Evolutionary conservation across 2,329 filamentous ascomycete genomes (phyloP), one percentile per base, ranked within the genome.

Genomic region (Sporothrix globosa): DNA sequence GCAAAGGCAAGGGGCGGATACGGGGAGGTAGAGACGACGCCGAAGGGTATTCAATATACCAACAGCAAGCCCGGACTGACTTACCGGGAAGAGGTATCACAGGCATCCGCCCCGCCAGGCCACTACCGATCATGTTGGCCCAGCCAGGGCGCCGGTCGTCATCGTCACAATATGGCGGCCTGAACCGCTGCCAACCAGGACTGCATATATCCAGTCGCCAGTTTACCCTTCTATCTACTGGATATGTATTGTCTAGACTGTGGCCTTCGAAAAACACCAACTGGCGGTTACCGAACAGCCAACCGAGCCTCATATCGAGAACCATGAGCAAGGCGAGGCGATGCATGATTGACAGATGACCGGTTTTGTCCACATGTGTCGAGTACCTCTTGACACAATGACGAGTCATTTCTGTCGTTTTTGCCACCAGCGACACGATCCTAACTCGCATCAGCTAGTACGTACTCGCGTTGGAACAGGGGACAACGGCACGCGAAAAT

Each of bases 301-400:
- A 19, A 21, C 34, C n/a, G 11, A 21, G 56, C 11, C 19, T 19
- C 19, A 60, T 44, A 44, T 58, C 34, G 17, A 19, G 17, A 34
- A n/a, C 13, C 34, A 56, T 34, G 27, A 41, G 41, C 17, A 56
- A 60, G 53, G 53, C 67, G 44, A 11, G 19, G 52, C 56, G 66
- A 56, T 39, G 58, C 52, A 46, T 39, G n/a, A 34, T 30, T 52
- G 53, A 50, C 54, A 58, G 56, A 39, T 39, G 11, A 4, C 27
- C 53, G 27, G 14, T 30, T 61, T 24, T 60, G 19, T 41, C 24
- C 24, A 56, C 44, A n/a, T 39, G 24, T 11, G 39, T 60, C 67
- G 46, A 30, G 46, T 44, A 30, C n/a, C 14, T 19, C 44, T 53
- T 63, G 68, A 65, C 68, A 69, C 48, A 69, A 69, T 66, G 58